A percentile compares a stretch with the other conserved stretches of the same genome.
Evolutionary conservation across 1,284 basidiomycete species (phyloP).

Genomic region (Ustilago vetiveriae): DNA sequence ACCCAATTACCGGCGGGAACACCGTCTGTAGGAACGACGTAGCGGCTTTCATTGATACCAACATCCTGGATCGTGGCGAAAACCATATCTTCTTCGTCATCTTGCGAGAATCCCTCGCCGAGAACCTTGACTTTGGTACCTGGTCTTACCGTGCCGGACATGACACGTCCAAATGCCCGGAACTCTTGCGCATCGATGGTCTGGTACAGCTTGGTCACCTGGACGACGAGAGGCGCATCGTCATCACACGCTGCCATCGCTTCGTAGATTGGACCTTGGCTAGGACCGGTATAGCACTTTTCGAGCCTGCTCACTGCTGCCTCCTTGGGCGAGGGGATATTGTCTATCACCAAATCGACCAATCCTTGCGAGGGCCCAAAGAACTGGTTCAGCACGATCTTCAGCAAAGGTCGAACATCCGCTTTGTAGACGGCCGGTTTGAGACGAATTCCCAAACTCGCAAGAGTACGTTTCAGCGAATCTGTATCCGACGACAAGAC

Average conservation of each 20-base stretch:
- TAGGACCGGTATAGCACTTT: conserved; percentile 48
- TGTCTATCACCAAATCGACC: conserved; percentile 88
- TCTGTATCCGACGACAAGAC: conserved; percentile 92
- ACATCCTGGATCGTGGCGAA: conserved; percentile 84
- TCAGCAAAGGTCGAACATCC: conserved; percentile 92
- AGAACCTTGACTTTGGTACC: conserved; percentile 92
- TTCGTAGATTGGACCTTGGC: conserved; percentile 68
- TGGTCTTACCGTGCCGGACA: conserved; percentile 86
- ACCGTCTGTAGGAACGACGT: conserved; percentile 86
- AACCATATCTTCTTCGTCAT: conserved; percentile 98
- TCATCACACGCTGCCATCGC: conserved; percentile 85
- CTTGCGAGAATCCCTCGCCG: conserved; percentile 93
- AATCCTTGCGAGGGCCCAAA: conserved; percentile 86
- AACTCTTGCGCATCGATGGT: conserved; percentile 95
- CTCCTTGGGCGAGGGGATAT: conserved; percentile 84
- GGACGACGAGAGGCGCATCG: conserved; percentile 88
- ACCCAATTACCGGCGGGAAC: conserved; percentile 92
- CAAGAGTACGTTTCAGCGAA: conserved; percentile 81
- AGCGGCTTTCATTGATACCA: conserved; percentile 91
- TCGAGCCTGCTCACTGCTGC: conserved; percentile 78
- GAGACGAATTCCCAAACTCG: conserved; percentile 81
- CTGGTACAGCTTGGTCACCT: conserved; percentile 92
- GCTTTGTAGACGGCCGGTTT: conserved; percentile 97
- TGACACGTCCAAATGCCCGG: conserved; percentile 91
- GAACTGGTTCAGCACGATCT: conserved; percentile 93